Percentiles rank a stretch among this genome's conserved stretches.
Evolutionary conservation across 108 stramenopile genomes (phyloP).

Genomic region (Seminavis robusta): DNA sequence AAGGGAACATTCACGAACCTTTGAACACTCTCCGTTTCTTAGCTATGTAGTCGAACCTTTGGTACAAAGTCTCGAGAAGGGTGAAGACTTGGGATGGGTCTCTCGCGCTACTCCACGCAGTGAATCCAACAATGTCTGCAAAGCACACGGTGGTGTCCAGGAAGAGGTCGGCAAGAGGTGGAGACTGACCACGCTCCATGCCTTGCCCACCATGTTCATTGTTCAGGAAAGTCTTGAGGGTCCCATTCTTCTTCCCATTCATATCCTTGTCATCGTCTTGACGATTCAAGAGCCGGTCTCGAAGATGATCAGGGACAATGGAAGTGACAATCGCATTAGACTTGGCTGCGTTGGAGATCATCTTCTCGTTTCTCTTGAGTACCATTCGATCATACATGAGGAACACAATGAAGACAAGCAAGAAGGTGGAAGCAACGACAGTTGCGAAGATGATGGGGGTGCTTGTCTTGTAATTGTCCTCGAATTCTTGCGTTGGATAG

Average conservation of each 20-base stretch:
- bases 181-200: neutral
- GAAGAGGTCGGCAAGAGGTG: constrained; percentile 55
- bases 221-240: neutral
- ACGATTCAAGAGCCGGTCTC: no score
- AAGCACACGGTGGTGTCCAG: constrained; percentile 48
- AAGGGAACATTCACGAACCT: neutral
- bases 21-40: neutral
- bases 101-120: constrained; percentile 9
- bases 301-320: no score
- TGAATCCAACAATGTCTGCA: constrained; percentile 20
- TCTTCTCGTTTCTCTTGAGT: no score
- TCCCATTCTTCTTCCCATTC: neutral
- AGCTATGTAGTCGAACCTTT: constrained; percentile 13
- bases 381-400: constrained; percentile 24
- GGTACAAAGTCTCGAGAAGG: constrained; percentile 28
- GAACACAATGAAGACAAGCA: constrained; percentile 17
- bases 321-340: no score
- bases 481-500: constrained; percentile 52
- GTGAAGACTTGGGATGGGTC: constrained; percentile 33
- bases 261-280: no score
- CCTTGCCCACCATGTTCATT: neutral
- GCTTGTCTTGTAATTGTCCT: constrained; percentile 33
- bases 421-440: constrained; percentile 39
- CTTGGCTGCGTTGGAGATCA: no score
- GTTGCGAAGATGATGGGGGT: constrained; percentile 30